Conservation (phyloP, 2,329 filamentous ascomycete genomes). For the Aureobasidium pullulans region DNA sequence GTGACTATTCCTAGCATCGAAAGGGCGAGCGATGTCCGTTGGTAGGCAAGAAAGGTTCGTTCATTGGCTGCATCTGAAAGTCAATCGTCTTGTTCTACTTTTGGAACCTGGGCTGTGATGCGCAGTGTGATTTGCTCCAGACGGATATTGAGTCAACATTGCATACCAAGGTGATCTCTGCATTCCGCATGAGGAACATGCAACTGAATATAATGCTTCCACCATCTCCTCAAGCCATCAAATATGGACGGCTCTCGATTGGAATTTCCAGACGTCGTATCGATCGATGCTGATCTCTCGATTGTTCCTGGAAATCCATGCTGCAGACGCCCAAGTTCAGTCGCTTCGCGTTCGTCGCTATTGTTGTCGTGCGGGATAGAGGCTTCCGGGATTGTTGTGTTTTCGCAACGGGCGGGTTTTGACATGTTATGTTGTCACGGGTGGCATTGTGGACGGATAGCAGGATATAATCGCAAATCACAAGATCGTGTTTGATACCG, state of each 20-base stretch:
- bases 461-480: too few species aligned
- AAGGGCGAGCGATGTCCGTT: slow-evolving; percentile 62
- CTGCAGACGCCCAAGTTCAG: slow-evolving; percentile 22
- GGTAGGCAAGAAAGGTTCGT: slow-evolving; percentile 65
- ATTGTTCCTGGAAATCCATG: not conserved
- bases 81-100: not conserved
- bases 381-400: not conserved
- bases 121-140: not conserved
- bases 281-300: not conserved
- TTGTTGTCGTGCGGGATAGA: not conserved
- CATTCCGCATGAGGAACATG: slow-evolving; percentile 44
- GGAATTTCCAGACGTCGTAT: not conserved
- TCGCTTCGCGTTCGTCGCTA: slow-evolving; percentile 27
- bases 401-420: not conserved
- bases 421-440: not conserved
- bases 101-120: not conserved
- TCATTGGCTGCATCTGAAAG: slow-evolving; percentile 53
- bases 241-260: slow-evolving; percentile 15
- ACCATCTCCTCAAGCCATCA: slow-evolving; percentile 31
- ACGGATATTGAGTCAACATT: not conserved
- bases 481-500: too few species aligned
- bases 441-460: not conserved
- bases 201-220: slow-evolving; percentile 44
- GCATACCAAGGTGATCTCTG: slow-evolving; percentile 51
- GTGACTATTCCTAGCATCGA: slow-evolving; percentile 59